phyloP scores from a whole-genome alignment of 2,329 filamentous ascomycete species.

The Septoria petroselini region DNA sequence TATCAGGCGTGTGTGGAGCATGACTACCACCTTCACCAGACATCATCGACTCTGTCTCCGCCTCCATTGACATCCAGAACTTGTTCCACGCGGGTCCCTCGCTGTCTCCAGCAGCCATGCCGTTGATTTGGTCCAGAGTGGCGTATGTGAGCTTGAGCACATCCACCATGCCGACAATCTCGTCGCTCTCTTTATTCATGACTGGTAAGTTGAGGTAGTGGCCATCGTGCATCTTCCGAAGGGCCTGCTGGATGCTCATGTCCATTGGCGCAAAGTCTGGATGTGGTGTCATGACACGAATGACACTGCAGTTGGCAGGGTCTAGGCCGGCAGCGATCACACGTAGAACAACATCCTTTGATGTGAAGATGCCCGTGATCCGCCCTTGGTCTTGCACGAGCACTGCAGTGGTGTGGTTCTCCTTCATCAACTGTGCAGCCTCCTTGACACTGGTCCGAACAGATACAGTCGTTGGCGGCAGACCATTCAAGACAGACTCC shows the following conservation, averaged over 20 bases:
- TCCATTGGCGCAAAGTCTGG: slow-evolving; percentile 98
- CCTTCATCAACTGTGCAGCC: slow-evolving; percentile 93
- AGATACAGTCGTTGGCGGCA: slow-evolving; percentile 89
- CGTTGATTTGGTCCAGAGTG: slow-evolving; percentile 90
- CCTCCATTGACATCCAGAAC: slow-evolving; percentile 95
- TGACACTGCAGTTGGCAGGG: slow-evolving; percentile 91
- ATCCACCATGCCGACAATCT: slow-evolving; percentile 99
- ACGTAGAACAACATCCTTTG: slow-evolving; percentile 96
- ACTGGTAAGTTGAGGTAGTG: slow-evolving; percentile 98
- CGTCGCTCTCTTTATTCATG: slow-evolving; percentile 86
- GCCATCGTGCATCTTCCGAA: slow-evolving; percentile 99
- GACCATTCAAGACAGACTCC: slow-evolving; percentile 87
- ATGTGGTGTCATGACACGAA: slow-evolving; percentile 98
- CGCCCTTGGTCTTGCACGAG: slow-evolving; percentile 94
- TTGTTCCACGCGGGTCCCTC: slow-evolving; percentile 99
- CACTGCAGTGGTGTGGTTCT: slow-evolving; percentile 95
- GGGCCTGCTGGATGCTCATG: slow-evolving; percentile 97
- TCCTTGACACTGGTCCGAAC: slow-evolving; percentile 96
- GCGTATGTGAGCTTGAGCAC: slow-evolving; percentile 98
- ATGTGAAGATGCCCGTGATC: slow-evolving; percentile 98
- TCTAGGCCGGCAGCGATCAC: slow-evolving; percentile 96
- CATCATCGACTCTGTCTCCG: slow-evolving; percentile 93
- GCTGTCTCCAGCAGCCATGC: slow-evolving; percentile 81
- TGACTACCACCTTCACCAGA: slow-evolving; percentile 84
- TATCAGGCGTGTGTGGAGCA: slow-evolving; percentile 61